phyloP scores from a whole-genome alignment of 495 filamentous ascomycete genomes.

The Aspergillus bridgeri region DNA sequence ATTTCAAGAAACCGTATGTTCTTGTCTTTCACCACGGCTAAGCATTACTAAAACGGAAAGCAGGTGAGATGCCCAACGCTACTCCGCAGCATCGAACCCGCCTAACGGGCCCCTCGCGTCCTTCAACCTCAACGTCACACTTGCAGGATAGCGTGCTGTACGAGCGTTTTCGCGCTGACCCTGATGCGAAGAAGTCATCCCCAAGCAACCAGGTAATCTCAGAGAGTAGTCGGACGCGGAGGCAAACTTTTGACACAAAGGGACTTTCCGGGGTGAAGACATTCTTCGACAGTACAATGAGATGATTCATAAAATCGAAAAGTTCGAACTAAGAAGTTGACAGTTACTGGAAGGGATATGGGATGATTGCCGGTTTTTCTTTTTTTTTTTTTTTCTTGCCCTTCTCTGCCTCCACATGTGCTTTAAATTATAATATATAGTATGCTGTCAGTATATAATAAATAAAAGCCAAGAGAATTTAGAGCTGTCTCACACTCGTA shows the following conservation, averaged over 20 bases:
- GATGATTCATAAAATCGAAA: not conserved
- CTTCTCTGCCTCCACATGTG: not conserved
- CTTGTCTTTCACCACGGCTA: not conserved
- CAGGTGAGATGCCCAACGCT: slow-evolving; percentile 15
- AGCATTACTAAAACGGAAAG: not conserved
- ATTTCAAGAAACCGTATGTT: slow-evolving; percentile 22
- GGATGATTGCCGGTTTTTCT: not conserved
- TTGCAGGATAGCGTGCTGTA: slow-evolving; percentile 18
- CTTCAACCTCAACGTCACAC: slow-evolving; percentile 16
- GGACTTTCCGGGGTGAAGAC: slow-evolving; percentile 11
- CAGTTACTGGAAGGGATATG: no score
- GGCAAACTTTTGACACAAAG: slow-evolving; percentile 1
- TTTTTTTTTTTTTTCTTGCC: not conserved
- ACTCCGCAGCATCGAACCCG: slow-evolving; percentile 24
- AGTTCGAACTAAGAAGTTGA: not conserved
- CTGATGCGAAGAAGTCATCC: not conserved
- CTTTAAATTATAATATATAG: not conserved
- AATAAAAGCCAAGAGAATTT: no score
- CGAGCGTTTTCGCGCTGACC: slow-evolving; percentile 13
- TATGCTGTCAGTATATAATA: not conserved
- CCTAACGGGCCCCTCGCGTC: slow-evolving; percentile 12
- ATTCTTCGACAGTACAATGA: slow-evolving; percentile 17
- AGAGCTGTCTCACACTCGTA: no score
- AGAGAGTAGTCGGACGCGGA: not conserved
- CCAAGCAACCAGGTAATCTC: not conserved